Conservation (phyloP, 495 filamentous ascomycete genomes). For the Sabuloglossum arenarium region DNA sequence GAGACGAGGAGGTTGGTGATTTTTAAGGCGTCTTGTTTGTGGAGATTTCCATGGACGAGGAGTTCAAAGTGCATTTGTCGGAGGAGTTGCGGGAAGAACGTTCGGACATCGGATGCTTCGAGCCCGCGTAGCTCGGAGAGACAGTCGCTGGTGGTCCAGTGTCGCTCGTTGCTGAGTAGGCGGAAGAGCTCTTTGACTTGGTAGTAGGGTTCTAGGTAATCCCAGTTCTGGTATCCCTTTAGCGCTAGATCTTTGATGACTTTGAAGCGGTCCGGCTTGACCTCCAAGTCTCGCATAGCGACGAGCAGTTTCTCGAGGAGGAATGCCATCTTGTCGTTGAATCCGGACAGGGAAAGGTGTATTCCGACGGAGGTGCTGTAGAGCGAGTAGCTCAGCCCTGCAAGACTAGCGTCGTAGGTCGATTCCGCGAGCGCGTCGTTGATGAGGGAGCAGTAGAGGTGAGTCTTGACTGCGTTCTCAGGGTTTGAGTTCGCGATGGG, state of each 20-base stretch:
- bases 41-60: conserved; percentile 77
- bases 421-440: conserved; percentile 81
- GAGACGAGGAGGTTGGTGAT: conserved; percentile 65
- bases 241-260: conserved; percentile 74
- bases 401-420: conserved; percentile 87
- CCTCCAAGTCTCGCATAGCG: conserved; percentile 65
- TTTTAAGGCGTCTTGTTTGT: conserved; percentile 82
- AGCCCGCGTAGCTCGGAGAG: conserved; percentile 55
- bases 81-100: conserved; percentile 67
- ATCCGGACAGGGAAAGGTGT: conserved; percentile 63
- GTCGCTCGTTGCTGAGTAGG: conserved; percentile 55
- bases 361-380: conserved; percentile 47
- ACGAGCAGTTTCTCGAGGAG: conserved; percentile 76
- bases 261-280: conserved; percentile 68
- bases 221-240: conserved; percentile 61
- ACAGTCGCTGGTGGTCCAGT: conserved; percentile 64
- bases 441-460: conserved; percentile 70
- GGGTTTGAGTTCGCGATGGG: conserved; percentile 59
- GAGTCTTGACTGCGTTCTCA: conserved; percentile 51
- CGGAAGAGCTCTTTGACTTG: conserved; percentile 72
- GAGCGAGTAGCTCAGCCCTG: conserved; percentile 70
- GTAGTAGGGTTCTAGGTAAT: conserved; percentile 68
- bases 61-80: conserved; percentile 74
- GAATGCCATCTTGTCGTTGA: conserved; percentile 87
- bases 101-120: conserved; percentile 47